Evolutionary conservation across 257 asterid species (phyloP).

Genomic region (Knoxia roxburghii): DNA sequence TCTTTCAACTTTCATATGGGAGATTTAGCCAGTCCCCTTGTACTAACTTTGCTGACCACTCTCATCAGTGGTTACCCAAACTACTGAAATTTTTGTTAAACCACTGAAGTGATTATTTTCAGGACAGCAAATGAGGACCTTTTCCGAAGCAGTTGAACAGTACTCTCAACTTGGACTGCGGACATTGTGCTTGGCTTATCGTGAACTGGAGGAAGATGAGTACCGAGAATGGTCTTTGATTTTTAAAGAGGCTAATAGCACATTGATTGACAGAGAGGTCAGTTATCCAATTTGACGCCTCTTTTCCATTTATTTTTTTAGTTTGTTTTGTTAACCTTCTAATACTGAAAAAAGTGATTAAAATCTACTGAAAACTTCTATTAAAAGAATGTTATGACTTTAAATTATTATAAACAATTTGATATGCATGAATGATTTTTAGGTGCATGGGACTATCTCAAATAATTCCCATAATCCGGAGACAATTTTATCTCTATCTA

Average conservation of each 20-base stretch:
- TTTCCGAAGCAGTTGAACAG: constrained; percentile 86
- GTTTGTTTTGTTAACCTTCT: background rate
- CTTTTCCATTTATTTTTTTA: background rate
- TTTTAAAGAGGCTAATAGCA: constrained; percentile 95
- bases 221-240: constrained; percentile 84
- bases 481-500: too few relatives aligned
- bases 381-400: too few relatives aligned
- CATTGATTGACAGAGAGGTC: constrained; percentile 95
- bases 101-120: constrained; percentile 30
- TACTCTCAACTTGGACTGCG: constrained; percentile 96
- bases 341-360: background rate
- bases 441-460: too few relatives aligned
- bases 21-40: background rate
- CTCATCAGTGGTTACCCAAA: background rate
- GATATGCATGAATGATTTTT: too few relatives aligned
- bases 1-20: background rate
- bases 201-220: constrained; percentile 71
- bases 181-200: constrained; percentile 96
- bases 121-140: constrained; percentile 77
- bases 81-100: constrained; percentile 9
- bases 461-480: too few relatives aligned
- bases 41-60: background rate
- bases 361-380: too few relatives aligned
- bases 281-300: constrained; percentile 1
- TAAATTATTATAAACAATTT: too few relatives aligned